These are phyloP conservation scores for Xylaria acuta DNA, from an alignment of 495 filamentous ascomycete genomes.

Conservation along the genomic window DNA sequence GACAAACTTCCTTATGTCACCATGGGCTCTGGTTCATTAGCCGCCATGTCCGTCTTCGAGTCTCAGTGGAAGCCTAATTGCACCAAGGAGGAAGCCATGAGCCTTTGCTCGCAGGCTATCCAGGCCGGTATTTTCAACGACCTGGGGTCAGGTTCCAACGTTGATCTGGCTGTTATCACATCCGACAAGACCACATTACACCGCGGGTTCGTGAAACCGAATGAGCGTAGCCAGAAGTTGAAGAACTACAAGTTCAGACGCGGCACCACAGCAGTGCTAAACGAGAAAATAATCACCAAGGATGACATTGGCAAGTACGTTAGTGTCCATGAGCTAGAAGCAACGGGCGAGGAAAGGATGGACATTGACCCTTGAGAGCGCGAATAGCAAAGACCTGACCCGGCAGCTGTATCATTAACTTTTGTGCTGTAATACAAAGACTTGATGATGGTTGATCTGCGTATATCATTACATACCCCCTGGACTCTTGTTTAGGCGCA, in stretches of 20 bases:
- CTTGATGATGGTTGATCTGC: not conserved
- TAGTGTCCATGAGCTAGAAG: slow-evolving; percentile 81
- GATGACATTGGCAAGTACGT: slow-evolving; percentile 96
- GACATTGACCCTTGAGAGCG: slow-evolving; percentile 77
- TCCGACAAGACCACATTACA: slow-evolving; percentile 89
- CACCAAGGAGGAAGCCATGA: slow-evolving; percentile 80
- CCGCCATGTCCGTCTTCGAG: slow-evolving; percentile 98
- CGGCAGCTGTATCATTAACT: slow-evolving; percentile 24
- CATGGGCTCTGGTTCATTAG: slow-evolving; percentile 95
- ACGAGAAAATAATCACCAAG: slow-evolving; percentile 90
- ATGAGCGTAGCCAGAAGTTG: slow-evolving; percentile 88
- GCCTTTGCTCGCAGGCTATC: slow-evolving; percentile 85
- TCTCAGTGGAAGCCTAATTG: slow-evolving; percentile 87
- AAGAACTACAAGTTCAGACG: slow-evolving; percentile 87
- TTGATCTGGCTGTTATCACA: slow-evolving; percentile 95
- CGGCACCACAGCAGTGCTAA: slow-evolving; percentile 91
- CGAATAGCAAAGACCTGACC: slow-evolving; percentile 17
- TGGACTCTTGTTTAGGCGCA: not conserved
- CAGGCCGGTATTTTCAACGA: slow-evolving; percentile 99
- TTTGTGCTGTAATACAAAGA: slow-evolving; percentile 25
- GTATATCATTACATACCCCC: not conserved
- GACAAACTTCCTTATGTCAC: slow-evolving; percentile 99
- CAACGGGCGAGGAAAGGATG: slow-evolving; percentile 84
- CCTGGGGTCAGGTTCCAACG: slow-evolving; percentile 94
- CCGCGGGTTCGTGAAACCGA: slow-evolving; percentile 90